These are phyloP conservation scores for Alternaria longipes DNA, from an alignment of 2,329 filamentous ascomycete genomes.

Conservation along the genomic window DNA sequence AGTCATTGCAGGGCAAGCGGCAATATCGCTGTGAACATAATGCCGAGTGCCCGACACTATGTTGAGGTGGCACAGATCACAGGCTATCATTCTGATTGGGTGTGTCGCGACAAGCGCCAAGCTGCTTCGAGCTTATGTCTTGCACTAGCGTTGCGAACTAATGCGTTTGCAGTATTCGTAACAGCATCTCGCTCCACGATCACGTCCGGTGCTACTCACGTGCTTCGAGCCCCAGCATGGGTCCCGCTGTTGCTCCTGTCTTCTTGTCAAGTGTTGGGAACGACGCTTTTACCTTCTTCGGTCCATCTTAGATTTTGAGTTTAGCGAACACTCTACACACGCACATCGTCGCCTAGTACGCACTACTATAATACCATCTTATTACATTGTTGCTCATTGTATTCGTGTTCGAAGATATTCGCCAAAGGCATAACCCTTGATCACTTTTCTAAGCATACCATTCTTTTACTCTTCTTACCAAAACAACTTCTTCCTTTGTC, in stretches of 20 bases:
- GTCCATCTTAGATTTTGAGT: not conserved
- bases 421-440: too few relatives aligned
- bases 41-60: too few relatives aligned
- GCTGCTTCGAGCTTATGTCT: too few relatives aligned
- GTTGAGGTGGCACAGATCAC: too few relatives aligned
- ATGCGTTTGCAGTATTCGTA: not conserved
- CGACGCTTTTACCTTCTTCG: not conserved
- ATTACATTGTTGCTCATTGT: not conserved
- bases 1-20: too few relatives aligned
- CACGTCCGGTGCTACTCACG: constrained; percentile 16
- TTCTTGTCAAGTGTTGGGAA: constrained; percentile 24
- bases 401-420: not conserved
- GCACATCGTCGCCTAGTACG: not conserved
- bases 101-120: too few relatives aligned
- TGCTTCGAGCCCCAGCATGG: constrained; percentile 33
- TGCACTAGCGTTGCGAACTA: too few relatives aligned
- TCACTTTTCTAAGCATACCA: constrained; percentile 25
- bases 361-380: not conserved
- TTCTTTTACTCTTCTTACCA: constrained; percentile 39
- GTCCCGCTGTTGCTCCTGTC: constrained; percentile 35
- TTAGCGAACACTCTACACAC: not conserved
- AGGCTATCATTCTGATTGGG: too few relatives aligned
- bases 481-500: constrained; percentile 33
- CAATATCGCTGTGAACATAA: too few relatives aligned
- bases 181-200: constrained; percentile 7